Evolutionary conservation across 2,329 filamentous ascomycete genomes (phyloP), one percentile per base, ranked within the genome.

Genomic region (Talaromyces sp.): DNA sequence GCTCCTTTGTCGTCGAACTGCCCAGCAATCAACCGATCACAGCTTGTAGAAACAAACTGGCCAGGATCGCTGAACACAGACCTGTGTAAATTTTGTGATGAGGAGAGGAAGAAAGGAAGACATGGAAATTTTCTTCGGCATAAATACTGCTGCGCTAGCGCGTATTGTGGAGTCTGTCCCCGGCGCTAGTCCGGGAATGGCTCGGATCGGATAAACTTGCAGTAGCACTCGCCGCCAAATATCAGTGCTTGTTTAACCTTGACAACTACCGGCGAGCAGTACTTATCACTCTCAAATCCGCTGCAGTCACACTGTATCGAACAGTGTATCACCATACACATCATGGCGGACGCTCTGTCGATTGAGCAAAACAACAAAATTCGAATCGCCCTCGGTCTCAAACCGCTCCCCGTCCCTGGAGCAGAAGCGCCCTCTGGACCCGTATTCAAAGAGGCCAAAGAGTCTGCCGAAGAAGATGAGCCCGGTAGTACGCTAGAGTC

Each of bases 311-410:
- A 43, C n/a, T 54, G 60, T 62, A 31, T 19, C 22, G n/a, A 61
- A 50, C 31, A 19, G 45, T 52, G 50, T 35, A 13, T 22, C 3
- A 8, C 10, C 3, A 3, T 56, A 37, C 0, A 56, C 33, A 78
- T 68, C 37, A 83, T 83, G 80, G 75, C 81, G 67, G 81, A 82
- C 74, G 75, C 88, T 71, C 87, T 91, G 52, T 89, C 90, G 33
- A 93, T 98, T 74, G 91, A 96, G 79, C 93, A 97, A 84, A 92
- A 92, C 70, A 98, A 98, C 82, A 91, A 93, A 75, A 90, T 97
- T 73, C 92, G 94, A 73, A 84, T 89, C 72, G 92, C 92, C 59
- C 87, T 97, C 81, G 94, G 94, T 74, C 88, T 97, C 83, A 92
- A 94, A 75, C 93, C 93, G 31, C 82, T 98, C 73, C 92, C 93